Conservation (phyloP, 306 rosid species). For the Cucumis melo region DNA sequence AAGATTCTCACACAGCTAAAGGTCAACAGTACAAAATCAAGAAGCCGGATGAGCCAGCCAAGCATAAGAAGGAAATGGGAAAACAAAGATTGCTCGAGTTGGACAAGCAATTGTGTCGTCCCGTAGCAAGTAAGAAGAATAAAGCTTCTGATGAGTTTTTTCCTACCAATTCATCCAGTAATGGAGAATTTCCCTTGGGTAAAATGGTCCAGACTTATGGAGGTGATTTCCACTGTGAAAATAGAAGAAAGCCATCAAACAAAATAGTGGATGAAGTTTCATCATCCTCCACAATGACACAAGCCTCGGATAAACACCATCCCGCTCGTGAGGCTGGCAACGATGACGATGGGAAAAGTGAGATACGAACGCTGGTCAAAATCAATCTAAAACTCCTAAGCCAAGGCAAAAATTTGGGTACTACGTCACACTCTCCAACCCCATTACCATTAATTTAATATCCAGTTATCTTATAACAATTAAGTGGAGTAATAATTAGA, state of each 20-base stretch:
- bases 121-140: conserved; percentile 15
- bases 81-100: conserved; percentile 1
- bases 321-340: conserved; percentile 11
- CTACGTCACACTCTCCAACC: neutral
- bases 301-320: conserved; percentile 8
- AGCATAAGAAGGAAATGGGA: conserved; percentile 11
- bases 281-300: conserved; percentile 10
- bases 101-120: conserved; percentile 16
- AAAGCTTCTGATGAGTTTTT: conserved; percentile 12
- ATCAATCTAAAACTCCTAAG: conserved; percentile 49
- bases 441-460: neutral
- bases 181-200: conserved; percentile 10
- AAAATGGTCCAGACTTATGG: conserved; percentile 4
- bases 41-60: conserved; percentile 12
- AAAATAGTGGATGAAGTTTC: conserved; percentile 6
- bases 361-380: conserved; percentile 67
- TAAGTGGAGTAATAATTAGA: neutral
- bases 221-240: conserved; percentile 8
- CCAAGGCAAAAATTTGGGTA: conserved; percentile 46
- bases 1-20: conserved; percentile 3
- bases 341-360: conserved; percentile 36
- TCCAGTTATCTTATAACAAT: neutral
- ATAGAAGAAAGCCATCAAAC: conserved; percentile 5
- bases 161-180: conserved; percentile 14
- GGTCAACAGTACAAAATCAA: conserved; percentile 11